These are phyloP conservation scores for Miamiensis avidus DNA, from an alignment of 169 alveolate species.

Conservation along the genomic window DNA sequence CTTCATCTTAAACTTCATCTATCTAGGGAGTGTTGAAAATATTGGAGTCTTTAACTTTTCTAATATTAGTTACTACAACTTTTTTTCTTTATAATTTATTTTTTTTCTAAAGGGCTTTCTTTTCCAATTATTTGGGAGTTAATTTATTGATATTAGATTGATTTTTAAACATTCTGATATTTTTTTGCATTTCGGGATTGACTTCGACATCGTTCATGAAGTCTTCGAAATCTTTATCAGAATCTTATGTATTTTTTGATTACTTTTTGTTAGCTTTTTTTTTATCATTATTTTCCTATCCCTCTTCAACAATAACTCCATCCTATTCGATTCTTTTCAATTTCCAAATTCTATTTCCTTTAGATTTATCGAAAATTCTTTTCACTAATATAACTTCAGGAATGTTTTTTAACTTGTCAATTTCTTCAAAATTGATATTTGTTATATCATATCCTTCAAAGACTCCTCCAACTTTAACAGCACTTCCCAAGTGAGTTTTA, in stretches of 20 bases:
- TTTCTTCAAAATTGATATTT: constrained; percentile 61
- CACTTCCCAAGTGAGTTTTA: constrained; percentile 85
- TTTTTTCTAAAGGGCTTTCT: neutral
- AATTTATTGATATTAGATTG: constrained; percentile 31
- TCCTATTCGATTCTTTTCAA: constrained; percentile 57
- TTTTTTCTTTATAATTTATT: constrained; percentile 11
- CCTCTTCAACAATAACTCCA: constrained; percentile 54
- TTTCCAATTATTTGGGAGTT: constrained; percentile 5
- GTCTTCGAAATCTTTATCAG: constrained; percentile 82
- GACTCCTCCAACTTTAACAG: constrained; percentile 81
- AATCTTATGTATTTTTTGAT: too few species aligned
- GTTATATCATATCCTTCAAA: constrained; percentile 90
- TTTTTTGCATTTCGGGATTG: constrained; percentile 84
- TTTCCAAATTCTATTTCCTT: constrained; percentile 63
- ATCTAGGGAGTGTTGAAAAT: neutral
- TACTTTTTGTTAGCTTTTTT: constrained; percentile 29
- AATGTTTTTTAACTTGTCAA: constrained; percentile 47
- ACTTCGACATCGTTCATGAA: constrained; percentile 89
- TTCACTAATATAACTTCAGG: constrained; percentile 84
- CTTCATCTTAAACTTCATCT: neutral
- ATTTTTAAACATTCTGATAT: constrained; percentile 83
- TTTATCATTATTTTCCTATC: constrained; percentile 49
- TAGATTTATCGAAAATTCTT: constrained; percentile 50
- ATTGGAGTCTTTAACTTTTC: constrained; percentile 10
- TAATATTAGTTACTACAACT: constrained; percentile 4